Base-by-base conservation (phyloP, 73 alveolate species). In the Loxodes magnus region DNA sequence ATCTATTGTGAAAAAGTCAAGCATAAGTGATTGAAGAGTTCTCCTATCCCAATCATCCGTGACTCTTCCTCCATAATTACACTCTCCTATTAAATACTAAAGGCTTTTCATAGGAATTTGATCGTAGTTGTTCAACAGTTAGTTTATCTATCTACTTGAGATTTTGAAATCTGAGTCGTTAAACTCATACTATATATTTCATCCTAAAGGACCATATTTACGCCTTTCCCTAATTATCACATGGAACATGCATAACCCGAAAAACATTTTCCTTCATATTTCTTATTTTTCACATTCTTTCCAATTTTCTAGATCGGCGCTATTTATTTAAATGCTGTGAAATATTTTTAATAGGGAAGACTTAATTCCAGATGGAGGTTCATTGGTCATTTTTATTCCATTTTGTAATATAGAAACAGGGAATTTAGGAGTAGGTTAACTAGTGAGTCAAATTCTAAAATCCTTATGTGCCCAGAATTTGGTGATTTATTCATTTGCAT, bases 61-160 rank as follows among this genome's bases (percentile, higher is more conserved):
- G n/a, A 95, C 99, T 67, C 99, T 87, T 30, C 99, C 99, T 15
- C 99, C 99, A 69, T 95, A 95, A 74, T 95, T 95, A 33, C 99
- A 99, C 73, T 95, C 99, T 19, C 99, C 97, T 36, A 86, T 98
- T 99, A 95, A 93, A 77, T 95, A 95, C 51, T 80, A 77, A 74
- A 95, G 69, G 14, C 99, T 99, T 4, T 92, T 97, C 76, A 82
- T 93, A 6, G 98, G 99, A 22, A 93, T 46, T 1, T 12, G 35
- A 16, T 46, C 59, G 27, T 46, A 46, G 2, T 46, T 93, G 56
- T 88, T 86, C 50, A 86, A 56, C 85, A 92, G 86, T 56, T 74
- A 77, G 41, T 81, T 76, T 34, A 94, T 90, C 79, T 92, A 87
- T 74, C 81, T 79, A 35, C 79, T 74, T 1, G 97, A 89, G 29